A percentile compares a stretch with the other conserved stretches of the same genome.
Evolutionary conservation across 306 rosid species (phyloP).

Genomic region (Citrullus mucosospermus): DNA sequence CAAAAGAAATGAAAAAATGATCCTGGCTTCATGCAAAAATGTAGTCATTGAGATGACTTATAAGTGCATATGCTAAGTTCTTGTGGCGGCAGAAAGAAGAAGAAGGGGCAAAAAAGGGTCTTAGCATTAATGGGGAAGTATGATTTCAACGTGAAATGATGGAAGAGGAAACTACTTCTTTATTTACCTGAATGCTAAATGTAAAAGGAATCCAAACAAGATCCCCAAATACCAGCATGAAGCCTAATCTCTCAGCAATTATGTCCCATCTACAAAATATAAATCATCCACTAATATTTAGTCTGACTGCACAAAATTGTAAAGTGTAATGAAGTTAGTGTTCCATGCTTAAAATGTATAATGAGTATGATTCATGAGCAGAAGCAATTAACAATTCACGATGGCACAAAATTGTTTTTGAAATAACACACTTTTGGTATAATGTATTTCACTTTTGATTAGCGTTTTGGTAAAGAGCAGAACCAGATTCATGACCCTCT

Average conservation of each 20-base stretch:
- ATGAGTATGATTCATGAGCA: neutral
- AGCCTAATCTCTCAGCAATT: conserved; percentile 90
- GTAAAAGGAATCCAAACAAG: conserved; percentile 97
- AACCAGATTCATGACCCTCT: neutral
- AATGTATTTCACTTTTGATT: neutral
- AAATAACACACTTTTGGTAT: neutral
- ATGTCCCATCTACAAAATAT: conserved; percentile 76
- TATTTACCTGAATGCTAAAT: conserved; percentile 69
- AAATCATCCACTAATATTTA: neutral
- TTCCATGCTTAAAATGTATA: neutral
- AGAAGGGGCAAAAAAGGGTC: neutral
- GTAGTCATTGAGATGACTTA: neutral
- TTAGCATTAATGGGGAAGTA: neutral
- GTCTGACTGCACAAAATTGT: neutral
- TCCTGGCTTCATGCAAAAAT: neutral
- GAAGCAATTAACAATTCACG: neutral
- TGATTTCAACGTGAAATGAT: neutral
- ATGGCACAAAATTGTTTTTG: neutral
- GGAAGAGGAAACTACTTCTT: neutral
- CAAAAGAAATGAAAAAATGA: neutral
- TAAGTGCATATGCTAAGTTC: neutral
- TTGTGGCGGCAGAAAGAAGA: neutral
- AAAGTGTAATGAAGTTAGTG: neutral
- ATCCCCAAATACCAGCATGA: conserved; percentile 97
- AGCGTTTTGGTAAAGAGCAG: neutral